Conservation (phyloP, 768 basidiomycete species). For the Chiua virens region DNA sequence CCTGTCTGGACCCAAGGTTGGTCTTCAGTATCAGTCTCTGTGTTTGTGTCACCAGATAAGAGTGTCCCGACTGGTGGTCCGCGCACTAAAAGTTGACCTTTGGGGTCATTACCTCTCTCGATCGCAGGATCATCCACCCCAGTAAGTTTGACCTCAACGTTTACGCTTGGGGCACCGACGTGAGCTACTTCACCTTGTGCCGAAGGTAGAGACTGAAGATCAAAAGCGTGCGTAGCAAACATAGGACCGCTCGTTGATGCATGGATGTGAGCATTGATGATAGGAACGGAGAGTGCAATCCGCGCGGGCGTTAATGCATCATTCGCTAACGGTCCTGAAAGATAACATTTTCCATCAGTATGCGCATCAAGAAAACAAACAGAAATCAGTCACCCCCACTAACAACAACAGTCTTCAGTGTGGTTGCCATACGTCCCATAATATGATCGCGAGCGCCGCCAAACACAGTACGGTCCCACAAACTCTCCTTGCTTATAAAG, state of each 20-base stretch:
- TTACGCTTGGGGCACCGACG: conserved; percentile 80
- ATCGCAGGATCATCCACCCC: conserved; percentile 64
- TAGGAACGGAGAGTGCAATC: conserved; percentile 73
- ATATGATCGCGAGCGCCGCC: conserved; percentile 60
- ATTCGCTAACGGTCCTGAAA: conserved; percentile 49
- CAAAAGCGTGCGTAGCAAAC: conserved; percentile 80
- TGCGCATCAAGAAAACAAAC: background rate
- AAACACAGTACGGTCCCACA: conserved; percentile 85
- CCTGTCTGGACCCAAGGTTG: conserved; percentile 47
- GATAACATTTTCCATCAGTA: background rate
- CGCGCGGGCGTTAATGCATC: conserved; percentile 60
- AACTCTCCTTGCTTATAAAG: conserved; percentile 69
- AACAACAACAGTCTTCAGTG: conserved; percentile 67
- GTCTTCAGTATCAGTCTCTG: conserved; percentile 44
- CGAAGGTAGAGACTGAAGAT: conserved; percentile 71
- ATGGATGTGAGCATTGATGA: conserved; percentile 64
- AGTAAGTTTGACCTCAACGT: conserved; percentile 79
- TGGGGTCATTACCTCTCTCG: conserved; percentile 66
- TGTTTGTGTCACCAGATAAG: conserved; percentile 28
- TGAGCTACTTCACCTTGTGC: conserved; percentile 39
- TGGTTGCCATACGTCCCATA: conserved; percentile 59
- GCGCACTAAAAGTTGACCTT: conserved; percentile 58
- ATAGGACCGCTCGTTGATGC: conserved; percentile 72
- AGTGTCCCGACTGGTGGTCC: conserved; percentile 72
- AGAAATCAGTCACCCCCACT: conserved; percentile 58